Base-by-base conservation (phyloP, 495 filamentous ascomycete species). In the Umbilicaria muhlenbergii region DNA sequence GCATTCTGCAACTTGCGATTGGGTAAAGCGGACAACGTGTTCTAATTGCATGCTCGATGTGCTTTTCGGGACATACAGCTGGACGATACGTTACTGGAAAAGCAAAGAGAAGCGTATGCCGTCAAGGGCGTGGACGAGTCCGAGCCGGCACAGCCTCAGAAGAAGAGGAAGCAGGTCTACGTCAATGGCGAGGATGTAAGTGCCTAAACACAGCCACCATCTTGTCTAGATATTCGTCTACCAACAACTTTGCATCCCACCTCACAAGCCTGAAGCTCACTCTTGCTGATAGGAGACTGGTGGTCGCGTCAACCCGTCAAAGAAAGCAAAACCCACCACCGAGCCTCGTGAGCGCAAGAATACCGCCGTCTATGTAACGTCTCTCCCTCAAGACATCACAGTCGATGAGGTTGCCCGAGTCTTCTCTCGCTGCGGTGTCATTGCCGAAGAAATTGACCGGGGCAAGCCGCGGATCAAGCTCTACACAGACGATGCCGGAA, bases 371-470 rank as follows among this genome's bases (percentile, higher is more conserved):
- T 99, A 83, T 59, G 77, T 96, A 34, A 92, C 85, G 3, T 80
- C 77, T 11, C 74, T 99, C 3, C 92, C 92, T 1, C 61, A 67
- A 14, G 83, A 96, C 53, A 78, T 71, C 15, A 78, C 77, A 0
- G 66, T 78, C 16, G 78, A 87, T 7, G 92, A 99, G 59, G 75
- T 98, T 17, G 69, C 75, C 44, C 70, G 83, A 11, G 70, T 81
- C 19, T 99, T 99, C 68, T 84, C 80, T 39, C 75, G 78, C 48
- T 94, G 75, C 59, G 92, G 92, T 38, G 80, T 98, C 50, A 93
- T 98, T 49, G 87, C 89, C 37, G 84, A 94, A 62, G 83, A 89
- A 58, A 86, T 91, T 49, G 91, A 96, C 53, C 80, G 70, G 48
- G 81, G 83, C 40, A 71, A 75, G 32, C 83, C 82, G 12, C 81